Evolutionary conservation across 2,329 filamentous ascomycete species (phyloP).

Genomic region (Ophiosphaerella narmari): DNA sequence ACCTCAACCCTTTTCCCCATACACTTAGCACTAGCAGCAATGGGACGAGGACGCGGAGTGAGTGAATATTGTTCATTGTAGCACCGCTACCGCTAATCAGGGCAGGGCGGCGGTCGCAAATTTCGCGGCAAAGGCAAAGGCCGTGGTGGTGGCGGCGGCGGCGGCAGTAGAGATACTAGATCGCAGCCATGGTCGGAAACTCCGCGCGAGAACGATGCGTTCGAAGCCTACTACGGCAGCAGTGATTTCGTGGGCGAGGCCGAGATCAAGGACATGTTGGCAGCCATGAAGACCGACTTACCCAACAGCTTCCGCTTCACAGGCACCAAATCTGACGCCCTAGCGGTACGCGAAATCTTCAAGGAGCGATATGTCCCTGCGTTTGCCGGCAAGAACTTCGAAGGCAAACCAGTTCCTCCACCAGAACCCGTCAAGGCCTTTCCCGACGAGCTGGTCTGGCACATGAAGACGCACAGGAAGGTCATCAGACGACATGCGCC

Average conservation of each 20-base stretch:
- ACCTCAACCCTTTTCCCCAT: slow-evolving; percentile 4
- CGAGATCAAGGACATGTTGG: slow-evolving; percentile 84
- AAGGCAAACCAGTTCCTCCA: slow-evolving; percentile 80
- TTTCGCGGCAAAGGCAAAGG: slow-evolving; percentile 37
- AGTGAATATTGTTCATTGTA: slow-evolving; percentile 12
- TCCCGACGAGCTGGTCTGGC: slow-evolving; percentile 92
- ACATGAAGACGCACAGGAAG: slow-evolving; percentile 97
- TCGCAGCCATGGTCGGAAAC: slow-evolving; percentile 58
- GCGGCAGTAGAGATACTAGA: slow-evolving; percentile 35
- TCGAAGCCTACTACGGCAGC: slow-evolving; percentile 83
- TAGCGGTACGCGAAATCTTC: slow-evolving; percentile 86
- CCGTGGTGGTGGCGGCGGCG: slow-evolving; percentile 34
- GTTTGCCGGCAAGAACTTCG: slow-evolving; percentile 80
- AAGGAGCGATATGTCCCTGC: slow-evolving; percentile 88
- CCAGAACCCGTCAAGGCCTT: slow-evolving; percentile 88
- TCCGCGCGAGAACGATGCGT: slow-evolving; percentile 78
- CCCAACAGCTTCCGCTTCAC: slow-evolving; percentile 98
- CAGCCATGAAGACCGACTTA: slow-evolving; percentile 77
- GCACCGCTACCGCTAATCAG: slow-evolving; percentile 9
- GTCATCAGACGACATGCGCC: slow-evolving; percentile 91
- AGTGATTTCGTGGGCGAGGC: slow-evolving; percentile 72
- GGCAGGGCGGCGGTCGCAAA: slow-evolving; percentile 36
- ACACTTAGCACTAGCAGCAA: slow-evolving; percentile 17
- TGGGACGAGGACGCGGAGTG: slow-evolving; percentile 38
- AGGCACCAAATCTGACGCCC: slow-evolving; percentile 92